Base-by-base conservation (phyloP, 75 land plant genomes). In the Selaginella moellendorffii region DNA sequence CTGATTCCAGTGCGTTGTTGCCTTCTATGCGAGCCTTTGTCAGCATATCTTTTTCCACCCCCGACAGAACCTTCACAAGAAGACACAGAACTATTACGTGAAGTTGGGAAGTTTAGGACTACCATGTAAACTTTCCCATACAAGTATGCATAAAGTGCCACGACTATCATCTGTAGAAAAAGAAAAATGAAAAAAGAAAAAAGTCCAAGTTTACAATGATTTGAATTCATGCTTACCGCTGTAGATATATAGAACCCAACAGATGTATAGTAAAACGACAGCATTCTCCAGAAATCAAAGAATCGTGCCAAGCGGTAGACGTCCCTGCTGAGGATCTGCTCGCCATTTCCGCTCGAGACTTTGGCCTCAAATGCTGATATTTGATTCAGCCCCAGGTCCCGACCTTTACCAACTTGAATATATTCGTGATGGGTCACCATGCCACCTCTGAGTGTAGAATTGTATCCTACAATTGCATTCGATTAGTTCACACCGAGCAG, bases 341-440 rank as follows among this genome's bases (percentile, higher is more conserved):
- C 93, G 18, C 93, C 93, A 71, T 88, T 88, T 52, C 93, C 93
- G 68, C 89, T 80, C 62, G 93, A 84, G 26, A 88, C 93, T 71
- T 88, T 88, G 24, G 87, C 93, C 67, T 88, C 93, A 74, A 88
- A 88, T 61, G 82, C 9, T 0, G 93, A 82, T 64, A 88, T 88
- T 64, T 88, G 93, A 62, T 88, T 88, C 25, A 88, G 76, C 17
- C 93, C 89, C 46, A 85, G 85, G 76, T 88, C 93, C 59, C 93
- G 72, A 1, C 89, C 93, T 65, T 88, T 88, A 27, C 93, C 93
- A 54, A 88, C 93, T 88, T 91, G 95, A 72, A 92, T 92, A 63
- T 88, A 92, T 65, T 92, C 97, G 72, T 92, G 97, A 61, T 92
- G 97, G 24, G 97, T 92, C 26, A 92, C 68, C 61, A 83, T 88